Evolutionary conservation across 1,284 basidiomycete genomes (phyloP), one percentile per base, ranked within the genome.

Genomic region (Fomes fomentarius): DNA sequence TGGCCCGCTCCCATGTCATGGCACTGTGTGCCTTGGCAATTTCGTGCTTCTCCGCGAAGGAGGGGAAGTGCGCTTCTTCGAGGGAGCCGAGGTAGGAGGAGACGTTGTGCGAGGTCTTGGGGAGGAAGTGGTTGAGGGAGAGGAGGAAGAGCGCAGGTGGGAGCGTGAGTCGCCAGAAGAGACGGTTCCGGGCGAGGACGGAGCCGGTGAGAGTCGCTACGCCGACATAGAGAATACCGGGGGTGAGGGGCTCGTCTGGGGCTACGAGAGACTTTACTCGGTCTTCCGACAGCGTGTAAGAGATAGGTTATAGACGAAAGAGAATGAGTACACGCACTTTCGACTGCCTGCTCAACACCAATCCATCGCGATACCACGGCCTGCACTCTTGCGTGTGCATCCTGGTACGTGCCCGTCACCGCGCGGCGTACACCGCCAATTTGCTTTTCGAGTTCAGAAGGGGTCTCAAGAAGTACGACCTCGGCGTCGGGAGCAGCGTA

Each of bases 191-290:
- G 0, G 91, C 84, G 52, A 97, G 70, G 63, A 98, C 88, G 52
- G 92, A 93, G 1, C 91, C 92, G 0, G 91, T 90, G 42, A 98
- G 84, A 3, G 93, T 87, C 1, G 93, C 87, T 35, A 98, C 84
- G 43, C 93, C 92, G 51, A 94, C 87, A 74, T 95, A 96, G 55
- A 96, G 85, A 11, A 90, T 68, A 17, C 90, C 92, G 1, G 95
- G 95, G 6, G 88, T 94, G 34, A 97, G 80, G 1, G 86, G 77
- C 74, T 98, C 95, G 47, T 89, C 79, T 1, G 85, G 81, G 1
- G 91, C 85, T 22, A 92, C 74, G 63, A 97, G 82, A 5, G 87
- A 82, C 71, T 94, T 95, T 41, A 96, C 77, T 57, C 92, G 86
- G 56, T 77, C 93, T 95, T 14, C 12, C 60, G 28, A 26, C 21